Conservation (phyloP, 2,329 filamentous ascomycete genomes). For the Monosporascus sp. region DNA sequence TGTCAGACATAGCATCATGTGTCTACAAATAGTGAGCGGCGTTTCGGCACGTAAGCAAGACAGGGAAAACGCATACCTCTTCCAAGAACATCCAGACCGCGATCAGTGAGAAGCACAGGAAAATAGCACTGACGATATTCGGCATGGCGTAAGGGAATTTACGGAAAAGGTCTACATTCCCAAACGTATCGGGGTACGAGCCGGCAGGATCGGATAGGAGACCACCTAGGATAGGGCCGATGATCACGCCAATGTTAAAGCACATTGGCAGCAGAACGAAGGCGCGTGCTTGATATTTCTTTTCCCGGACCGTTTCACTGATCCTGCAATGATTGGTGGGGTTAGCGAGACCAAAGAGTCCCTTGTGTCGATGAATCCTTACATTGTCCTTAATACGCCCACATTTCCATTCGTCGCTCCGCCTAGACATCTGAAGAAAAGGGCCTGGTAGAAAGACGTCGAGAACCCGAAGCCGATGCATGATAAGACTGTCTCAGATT, state of each 20-base stretch:
- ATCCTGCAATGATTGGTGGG: conserved; percentile 26
- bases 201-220: conserved; percentile 40
- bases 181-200: conserved; percentile 41
- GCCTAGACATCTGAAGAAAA: conserved; percentile 59
- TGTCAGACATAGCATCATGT: conserved; percentile 38
- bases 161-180: conserved; percentile 38
- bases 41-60: too few species aligned
- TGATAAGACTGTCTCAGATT: conserved; percentile 38
- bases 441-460: conserved; percentile 53
- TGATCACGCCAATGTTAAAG: conserved; percentile 62
- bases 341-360: conserved; percentile 1
- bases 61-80: conserved; percentile 32
- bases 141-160: conserved; percentile 50
- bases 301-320: conserved; percentile 38
- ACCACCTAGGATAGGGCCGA: conserved; percentile 49
- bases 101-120: conserved; percentile 38
- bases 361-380: conserved; percentile 6
- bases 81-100: conserved; percentile 46
- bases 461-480: conserved; percentile 68
- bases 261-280: conserved; percentile 56
- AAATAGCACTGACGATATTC: conserved; percentile 46
- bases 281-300: conserved; percentile 38
- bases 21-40: conserved; percentile 29
- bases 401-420: conserved; percentile 69
- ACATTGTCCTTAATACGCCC: conserved; percentile 70